These are phyloP conservation scores for Venustampulla echinocandica DNA, from an alignment of 495 filamentous ascomycete species.

Conservation along the genomic window DNA sequence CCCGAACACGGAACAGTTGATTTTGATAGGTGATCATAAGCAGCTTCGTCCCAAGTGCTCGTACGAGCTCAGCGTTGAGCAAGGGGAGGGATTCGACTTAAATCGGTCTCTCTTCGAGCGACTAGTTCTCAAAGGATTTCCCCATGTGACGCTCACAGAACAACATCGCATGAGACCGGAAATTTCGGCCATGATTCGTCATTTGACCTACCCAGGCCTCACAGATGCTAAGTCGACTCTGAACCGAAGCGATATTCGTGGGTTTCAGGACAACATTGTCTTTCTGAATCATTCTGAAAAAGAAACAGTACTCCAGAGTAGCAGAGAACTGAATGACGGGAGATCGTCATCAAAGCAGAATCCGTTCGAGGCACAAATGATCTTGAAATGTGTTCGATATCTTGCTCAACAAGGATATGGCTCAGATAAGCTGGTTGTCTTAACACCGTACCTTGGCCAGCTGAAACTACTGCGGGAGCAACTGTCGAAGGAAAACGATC, in stretches of 20 bases:
- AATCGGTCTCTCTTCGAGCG: conserved; percentile 69
- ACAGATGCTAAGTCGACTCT: conserved; percentile 47
- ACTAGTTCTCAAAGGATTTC: conserved; percentile 46
- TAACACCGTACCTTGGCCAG: conserved; percentile 72
- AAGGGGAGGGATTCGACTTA: conserved; percentile 59
- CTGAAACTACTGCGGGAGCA: conserved; percentile 46
- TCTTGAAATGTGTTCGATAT: conserved; percentile 59
- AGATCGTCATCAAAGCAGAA: conserved; percentile 49
- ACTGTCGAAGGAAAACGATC: conserved; percentile 44
- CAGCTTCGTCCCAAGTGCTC: conserved; percentile 53
- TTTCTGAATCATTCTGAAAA: conserved; percentile 55
- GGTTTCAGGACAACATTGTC: conserved; percentile 53
- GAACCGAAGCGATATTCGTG: conserved; percentile 40
- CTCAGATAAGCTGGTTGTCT: conserved; percentile 53
- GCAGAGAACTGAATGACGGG: conserved; percentile 44
- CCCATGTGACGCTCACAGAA: conserved; percentile 46
- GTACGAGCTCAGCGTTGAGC: conserved; percentile 55
- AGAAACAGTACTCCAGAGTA: conserved; percentile 35
- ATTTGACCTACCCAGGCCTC: conserved; percentile 56
- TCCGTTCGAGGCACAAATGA: conserved; percentile 57
- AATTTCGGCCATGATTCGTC: conserved; percentile 53
- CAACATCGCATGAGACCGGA: conserved; percentile 69
- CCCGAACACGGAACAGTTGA: conserved; percentile 52
- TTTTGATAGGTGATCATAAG: conserved; percentile 72
- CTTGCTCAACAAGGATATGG: conserved; percentile 70